Evolutionary conservation across 495 filamentous ascomycete species (phyloP).

Genomic region (Trichocladium uniseriatum): DNA sequence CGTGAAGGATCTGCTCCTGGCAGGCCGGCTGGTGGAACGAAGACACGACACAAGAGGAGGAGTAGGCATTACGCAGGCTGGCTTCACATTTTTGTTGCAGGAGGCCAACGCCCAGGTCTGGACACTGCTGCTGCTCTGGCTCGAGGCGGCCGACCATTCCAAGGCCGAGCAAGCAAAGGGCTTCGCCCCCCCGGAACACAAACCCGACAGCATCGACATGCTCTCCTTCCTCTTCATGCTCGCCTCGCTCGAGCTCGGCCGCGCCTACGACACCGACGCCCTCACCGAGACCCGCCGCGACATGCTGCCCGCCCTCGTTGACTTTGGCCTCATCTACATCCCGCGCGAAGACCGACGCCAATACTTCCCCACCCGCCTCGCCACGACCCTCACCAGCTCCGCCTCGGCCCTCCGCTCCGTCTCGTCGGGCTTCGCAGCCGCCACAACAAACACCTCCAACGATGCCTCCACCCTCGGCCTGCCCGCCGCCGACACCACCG

Average conservation of each 20-base stretch:
- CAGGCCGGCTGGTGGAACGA: constrained; percentile 67
- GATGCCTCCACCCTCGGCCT: constrained; percentile 34
- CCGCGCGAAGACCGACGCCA: constrained; percentile 44
- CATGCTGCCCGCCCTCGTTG: constrained; percentile 75
- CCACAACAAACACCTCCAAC: constrained; percentile 37
- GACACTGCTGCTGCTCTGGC: constrained; percentile 86
- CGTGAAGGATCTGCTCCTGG: constrained; percentile 71
- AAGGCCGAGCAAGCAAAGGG: constrained; percentile 23
- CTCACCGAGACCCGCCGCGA: constrained; percentile 71
- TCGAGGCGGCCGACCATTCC: constrained; percentile 65
- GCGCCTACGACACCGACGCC: constrained; percentile 72
- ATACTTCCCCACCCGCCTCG: constrained; percentile 91
- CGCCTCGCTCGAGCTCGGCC: constrained; percentile 84
- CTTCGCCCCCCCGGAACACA: constrained; percentile 9
- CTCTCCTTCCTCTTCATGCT: constrained; percentile 93
- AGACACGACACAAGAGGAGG: constrained; percentile 44
- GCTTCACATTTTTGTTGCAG: constrained; percentile 89
- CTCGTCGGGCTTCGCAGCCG: constrained; percentile 43
- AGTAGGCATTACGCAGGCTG: constrained; percentile 72
- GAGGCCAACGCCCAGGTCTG: constrained; percentile 95
- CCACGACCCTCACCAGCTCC: constrained; percentile 79
- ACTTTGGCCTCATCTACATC: constrained; percentile 81
- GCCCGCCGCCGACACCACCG: constrained; percentile 2
- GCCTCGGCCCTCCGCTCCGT: constrained; percentile 64
- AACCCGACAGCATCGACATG: constrained; percentile 83